Base-by-base conservation (phyloP, 441 rosid species). In the Gossypium gossypioides region DNA sequence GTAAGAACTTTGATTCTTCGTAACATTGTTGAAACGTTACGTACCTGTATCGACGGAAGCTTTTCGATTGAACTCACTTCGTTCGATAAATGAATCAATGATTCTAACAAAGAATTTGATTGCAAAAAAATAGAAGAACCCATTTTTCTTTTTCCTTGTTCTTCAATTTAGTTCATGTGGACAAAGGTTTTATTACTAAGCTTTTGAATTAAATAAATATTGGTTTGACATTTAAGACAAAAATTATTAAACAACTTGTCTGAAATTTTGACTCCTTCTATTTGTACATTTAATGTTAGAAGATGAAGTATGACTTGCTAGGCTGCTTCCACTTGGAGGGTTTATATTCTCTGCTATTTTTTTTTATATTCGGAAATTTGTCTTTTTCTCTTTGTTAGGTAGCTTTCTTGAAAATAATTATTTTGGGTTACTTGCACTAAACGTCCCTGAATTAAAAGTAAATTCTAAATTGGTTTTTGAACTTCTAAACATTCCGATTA, bases 321-420 rank as follows among this genome's bases (percentile, higher is more conserved):
- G 78, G 81, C 29, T 56, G 80, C 88, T 79, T 86, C 94, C 94
- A 83, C 74, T 66, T 89, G 94, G 91, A 79, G 75, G 79, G n/a
- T 52, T 51, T 73, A 15, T 29, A 18, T 66, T 75, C 66, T 62
- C 64, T 68, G 9, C 37, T 40, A 5, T 8, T 66, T 72, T 69
- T 65, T 24, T 44, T 24, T 1, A 65, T 32, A 32, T 32, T 32
- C 7, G 37, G 8, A 7, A 9, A 25, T 8, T 71, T 66, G 57
- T 66, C 78, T 7, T n/a, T 57, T 25, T 42, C 15, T 1, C 64
- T 52, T 29, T 44, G 54, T 24, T 54, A 6, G 4, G 19, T 71
- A 66, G 32, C 7, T 50, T 65, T 74, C n/a, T 0, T 13, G 19
- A 2, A 15, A 18, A 18, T 7, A 32, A 32, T 32, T 32, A 32